Conservation (phyloP, 2,329 filamentous ascomycete species). For the Calycina herbarum region DNA sequence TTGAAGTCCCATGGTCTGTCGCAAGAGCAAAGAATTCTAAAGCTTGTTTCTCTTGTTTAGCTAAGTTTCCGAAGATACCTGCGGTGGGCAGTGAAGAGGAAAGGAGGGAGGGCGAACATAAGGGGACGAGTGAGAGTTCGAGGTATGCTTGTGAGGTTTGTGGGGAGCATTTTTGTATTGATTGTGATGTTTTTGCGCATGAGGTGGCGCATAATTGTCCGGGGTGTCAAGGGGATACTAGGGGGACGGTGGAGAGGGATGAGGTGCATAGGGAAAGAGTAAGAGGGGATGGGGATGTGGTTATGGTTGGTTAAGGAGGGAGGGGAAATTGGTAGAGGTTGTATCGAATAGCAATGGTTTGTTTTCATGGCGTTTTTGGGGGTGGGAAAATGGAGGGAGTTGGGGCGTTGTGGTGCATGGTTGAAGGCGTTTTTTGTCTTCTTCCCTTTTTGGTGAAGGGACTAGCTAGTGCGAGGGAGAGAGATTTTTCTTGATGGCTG, state of each 20-base stretch:
- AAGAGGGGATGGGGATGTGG: neutral
- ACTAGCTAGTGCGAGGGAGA: too few species aligned
- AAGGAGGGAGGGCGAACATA: slow-evolving; percentile 40
- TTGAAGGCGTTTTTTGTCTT: too few species aligned
- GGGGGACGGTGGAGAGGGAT: slow-evolving; percentile 17
- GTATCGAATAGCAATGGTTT: too few species aligned
- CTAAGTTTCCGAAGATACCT: slow-evolving; percentile 60
- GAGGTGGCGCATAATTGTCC: slow-evolving; percentile 95
- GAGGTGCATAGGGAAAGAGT: neutral
- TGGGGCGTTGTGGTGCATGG: too few species aligned
- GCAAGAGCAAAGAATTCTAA: slow-evolving; percentile 47
- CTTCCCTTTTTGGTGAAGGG: too few species aligned
- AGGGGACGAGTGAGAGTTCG: slow-evolving; percentile 79
- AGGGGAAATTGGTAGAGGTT: too few species aligned
- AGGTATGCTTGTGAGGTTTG: slow-evolving; percentile 91
- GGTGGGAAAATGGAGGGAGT: too few species aligned
- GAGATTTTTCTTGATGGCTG: too few species aligned
- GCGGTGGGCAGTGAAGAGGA: neutral
- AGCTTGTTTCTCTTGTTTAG: slow-evolving; percentile 78
- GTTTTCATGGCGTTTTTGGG: too few species aligned
- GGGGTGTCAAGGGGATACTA: slow-evolving; percentile 58
- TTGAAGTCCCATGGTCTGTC: slow-evolving; percentile 80
- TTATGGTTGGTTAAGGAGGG: neutral
- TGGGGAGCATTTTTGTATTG: slow-evolving; percentile 90
- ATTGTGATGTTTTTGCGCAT: slow-evolving; percentile 94